Evolutionary conservation across 108 stramenopile genomes (phyloP).

Genomic region (Fragilaria crotonensis): DNA sequence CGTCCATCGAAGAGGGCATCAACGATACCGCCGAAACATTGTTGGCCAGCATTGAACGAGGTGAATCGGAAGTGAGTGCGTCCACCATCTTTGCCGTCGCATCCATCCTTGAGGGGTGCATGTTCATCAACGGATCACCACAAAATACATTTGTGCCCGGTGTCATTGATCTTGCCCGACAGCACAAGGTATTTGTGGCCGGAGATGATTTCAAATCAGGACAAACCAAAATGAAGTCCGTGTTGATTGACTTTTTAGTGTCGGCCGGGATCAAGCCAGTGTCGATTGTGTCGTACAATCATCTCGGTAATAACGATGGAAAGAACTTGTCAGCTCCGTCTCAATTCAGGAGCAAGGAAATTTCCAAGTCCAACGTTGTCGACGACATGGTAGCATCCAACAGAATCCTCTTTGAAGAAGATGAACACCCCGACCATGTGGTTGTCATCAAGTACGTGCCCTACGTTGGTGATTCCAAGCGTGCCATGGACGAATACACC

Average conservation of each 20-base stretch:
- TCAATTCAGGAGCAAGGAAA: slow-evolving; percentile 98
- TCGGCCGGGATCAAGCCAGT: slow-evolving; percentile 96
- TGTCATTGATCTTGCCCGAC: slow-evolving; percentile 82
- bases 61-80: slow-evolving; percentile 90
- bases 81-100: slow-evolving; percentile 96
- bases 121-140: slow-evolving; percentile 97
- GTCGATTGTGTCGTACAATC: slow-evolving; percentile 97
- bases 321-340: slow-evolving; percentile 93
- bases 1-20: slow-evolving; percentile 86
- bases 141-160: slow-evolving; percentile 99
- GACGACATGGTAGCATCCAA: slow-evolving; percentile 99
- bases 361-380: slow-evolving; percentile 96
- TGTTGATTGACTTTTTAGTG: slow-evolving; percentile 95
- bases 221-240: slow-evolving; percentile 97
- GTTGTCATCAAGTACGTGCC: slow-evolving; percentile 98
- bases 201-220: slow-evolving; percentile 99
- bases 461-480: slow-evolving; percentile 96
- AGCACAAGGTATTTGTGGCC: slow-evolving; percentile 82
- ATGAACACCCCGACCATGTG: slow-evolving; percentile 97
- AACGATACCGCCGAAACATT: slow-evolving; percentile 92
- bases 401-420: slow-evolving; percentile 88
- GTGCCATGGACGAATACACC: slow-evolving; percentile 99
- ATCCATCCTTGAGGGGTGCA: slow-evolving; percentile 91
- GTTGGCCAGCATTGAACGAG: slow-evolving; percentile 78
- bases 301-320: slow-evolving; percentile 98